Evolutionary conservation across 257 asterid genomes (phyloP).

Genomic region (Forsythia viridissima): DNA sequence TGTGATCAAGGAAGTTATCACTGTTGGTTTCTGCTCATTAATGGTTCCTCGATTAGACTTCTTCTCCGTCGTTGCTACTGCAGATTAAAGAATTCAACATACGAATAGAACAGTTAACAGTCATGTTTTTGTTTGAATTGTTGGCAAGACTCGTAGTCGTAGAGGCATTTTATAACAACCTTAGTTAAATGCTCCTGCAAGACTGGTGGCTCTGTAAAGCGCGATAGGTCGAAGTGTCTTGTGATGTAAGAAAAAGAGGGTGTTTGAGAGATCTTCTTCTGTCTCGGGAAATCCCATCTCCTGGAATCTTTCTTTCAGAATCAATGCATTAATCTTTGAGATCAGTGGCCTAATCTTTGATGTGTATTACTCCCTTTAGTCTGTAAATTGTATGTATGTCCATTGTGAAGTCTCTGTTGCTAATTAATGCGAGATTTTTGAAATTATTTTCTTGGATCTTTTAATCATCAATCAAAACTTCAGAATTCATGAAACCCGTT

Average conservation of each 20-base stretch:
- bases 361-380: no score
- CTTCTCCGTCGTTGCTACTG: neutral
- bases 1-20: neutral
- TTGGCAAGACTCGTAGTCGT: conserved; percentile 9
- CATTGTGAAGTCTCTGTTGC: no score
- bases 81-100: conserved; percentile 11
- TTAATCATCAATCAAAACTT: no score
- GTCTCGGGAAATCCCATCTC: neutral
- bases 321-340: no score
- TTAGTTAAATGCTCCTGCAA: no score
- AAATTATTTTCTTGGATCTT: no score
- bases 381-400: no score
- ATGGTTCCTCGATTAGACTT: neutral
- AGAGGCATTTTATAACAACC: neutral
- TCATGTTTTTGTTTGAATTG: conserved; percentile 6
- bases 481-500: no score
- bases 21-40: neutral
- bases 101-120: neutral
- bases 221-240: conserved; percentile 11
- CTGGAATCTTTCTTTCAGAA: neutral
- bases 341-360: no score
- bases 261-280: neutral
- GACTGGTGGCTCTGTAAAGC: neutral
- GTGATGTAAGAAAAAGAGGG: conserved; percentile 9
- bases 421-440: no score